Base-by-base conservation (phyloP, 2,329 filamentous ascomycete genomes). In the Eutypa lata region DNA sequence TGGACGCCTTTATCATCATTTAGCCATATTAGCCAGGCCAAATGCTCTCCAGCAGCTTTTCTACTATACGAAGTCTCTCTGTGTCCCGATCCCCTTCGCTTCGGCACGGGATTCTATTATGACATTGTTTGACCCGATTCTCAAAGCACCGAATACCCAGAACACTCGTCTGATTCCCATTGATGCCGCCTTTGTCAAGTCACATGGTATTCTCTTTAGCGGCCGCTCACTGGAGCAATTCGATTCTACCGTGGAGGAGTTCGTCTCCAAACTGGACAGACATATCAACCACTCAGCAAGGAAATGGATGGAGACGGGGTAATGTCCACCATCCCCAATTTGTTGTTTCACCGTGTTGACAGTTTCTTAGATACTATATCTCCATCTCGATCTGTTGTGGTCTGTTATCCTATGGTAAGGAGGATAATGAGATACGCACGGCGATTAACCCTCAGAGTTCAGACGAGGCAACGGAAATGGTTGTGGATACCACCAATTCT, bases 1-100 rank as follows among this genome's bases (percentile, higher is more conserved):
- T 0, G 93, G 93, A 0, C 78, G 92, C 0, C 76, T 97, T 0
- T 94, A 96, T 54, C 91, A 97, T 60, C 91, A 97, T 63, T 74
- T 97, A 0, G 93, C 91, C 0, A 92, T 93, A 24, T 68, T 93
- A 0, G 87, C 89, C 0, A 73, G 88, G 0, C 87, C 88, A 0
- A 86, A 89, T 54, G 80, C 81, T 0, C 69, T 91, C 0, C 83
- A 87, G 52, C 89, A 93, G 64, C 69, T 92, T 0, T 91, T 83
- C 61, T 89, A 83, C 54, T 93, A 91, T 58, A 72, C 78, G 0
- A 90, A 90, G 55, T 84, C 85, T 0, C 75, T 93, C 0, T 89
- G 84, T 26, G 88, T 89, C 0, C 75, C 82, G 0, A 77, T 84
- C 2, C 84, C 86, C 0, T 93, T 93, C 53, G 66, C 70, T 0